Evolutionary conservation across 345 rosid species (phyloP).

Genomic region (Syzygium aqueum): DNA sequence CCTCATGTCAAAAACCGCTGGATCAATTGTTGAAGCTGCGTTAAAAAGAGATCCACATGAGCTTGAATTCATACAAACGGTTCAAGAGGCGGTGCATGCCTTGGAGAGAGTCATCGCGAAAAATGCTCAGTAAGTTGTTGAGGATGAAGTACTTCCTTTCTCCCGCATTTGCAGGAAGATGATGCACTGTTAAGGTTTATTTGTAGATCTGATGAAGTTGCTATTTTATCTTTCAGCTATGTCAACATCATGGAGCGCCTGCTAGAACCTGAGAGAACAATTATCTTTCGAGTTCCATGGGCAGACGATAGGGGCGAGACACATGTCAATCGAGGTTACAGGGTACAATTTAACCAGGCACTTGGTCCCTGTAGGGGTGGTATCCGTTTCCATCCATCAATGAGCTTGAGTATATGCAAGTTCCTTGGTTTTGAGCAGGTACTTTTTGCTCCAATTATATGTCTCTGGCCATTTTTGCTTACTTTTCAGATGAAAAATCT

Average conservation of each 20-base stretch:
- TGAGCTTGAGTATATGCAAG: conserved; percentile 84
- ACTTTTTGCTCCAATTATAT: background rate
- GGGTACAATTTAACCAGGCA: conserved; percentile 95
- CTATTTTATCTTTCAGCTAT: conserved; percentile 48
- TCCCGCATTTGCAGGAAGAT: background rate
- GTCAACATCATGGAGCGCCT: conserved; percentile 93
- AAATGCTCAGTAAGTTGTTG: conserved; percentile 77
- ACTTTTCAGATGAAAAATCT: background rate
- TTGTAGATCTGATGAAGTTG: background rate
- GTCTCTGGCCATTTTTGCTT: background rate
- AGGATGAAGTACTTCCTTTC: conserved; percentile 13
- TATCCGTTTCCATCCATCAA: conserved; percentile 83
- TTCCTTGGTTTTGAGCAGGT: conserved; percentile 99
- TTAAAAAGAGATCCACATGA: conserved; percentile 95
- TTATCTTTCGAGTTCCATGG: conserved; percentile 96
- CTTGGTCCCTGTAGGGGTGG: conserved; percentile 98
- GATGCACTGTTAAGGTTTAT: background rate
- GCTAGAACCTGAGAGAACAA: conserved; percentile 89
- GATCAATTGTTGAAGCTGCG: conserved; percentile 86
- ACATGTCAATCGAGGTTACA: conserved; percentile 90
- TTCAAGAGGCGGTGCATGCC: conserved; percentile 95
- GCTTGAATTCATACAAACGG: conserved; percentile 83
- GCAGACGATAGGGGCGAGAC: conserved; percentile 97
- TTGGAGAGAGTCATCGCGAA: conserved; percentile 97
- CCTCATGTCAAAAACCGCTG: conserved; percentile 98